Percentiles rank a stretch among this genome's conserved stretches.
Evolutionary conservation across 805 yeast species (phyloP).

Genomic region (Cyberlindnera meyerae): DNA sequence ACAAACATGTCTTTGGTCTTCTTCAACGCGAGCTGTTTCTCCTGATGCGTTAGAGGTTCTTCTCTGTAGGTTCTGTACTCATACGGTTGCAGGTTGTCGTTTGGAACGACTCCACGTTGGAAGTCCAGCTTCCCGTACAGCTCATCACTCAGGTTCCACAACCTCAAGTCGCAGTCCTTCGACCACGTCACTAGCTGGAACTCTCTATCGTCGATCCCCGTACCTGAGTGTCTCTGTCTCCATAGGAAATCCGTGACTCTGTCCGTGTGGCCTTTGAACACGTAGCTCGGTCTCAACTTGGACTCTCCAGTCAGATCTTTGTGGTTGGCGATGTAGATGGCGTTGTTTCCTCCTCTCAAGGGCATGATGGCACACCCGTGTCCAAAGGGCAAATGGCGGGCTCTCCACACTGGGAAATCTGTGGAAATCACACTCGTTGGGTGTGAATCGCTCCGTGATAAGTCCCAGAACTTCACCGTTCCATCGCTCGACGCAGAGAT

Average conservation of each 20-base stretch:
- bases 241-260: conserved; percentile 86
- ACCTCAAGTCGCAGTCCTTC: conserved; percentile 73
- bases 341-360: conserved; percentile 70
- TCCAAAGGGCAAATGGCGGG: conserved; percentile 87
- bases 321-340: conserved; percentile 33
- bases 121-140: conserved; percentile 44
- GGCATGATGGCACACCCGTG: conserved; percentile 88
- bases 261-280: conserved; percentile 77
- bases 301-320: conserved; percentile 27
- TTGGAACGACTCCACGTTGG: conserved; percentile 30
- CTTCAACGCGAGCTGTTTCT: conserved; percentile 31
- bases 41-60: conserved; percentile 37
- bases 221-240: conserved; percentile 57
- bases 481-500: conserved; percentile 85
- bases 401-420: conserved; percentile 83
- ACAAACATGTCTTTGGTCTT: conserved; percentile 36
- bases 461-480: conserved; percentile 80
- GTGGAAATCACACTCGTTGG: conserved; percentile 62
- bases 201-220: conserved; percentile 61
- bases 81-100: conserved; percentile 32
- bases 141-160: conserved; percentile 66
- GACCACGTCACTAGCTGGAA: conserved; percentile 95
- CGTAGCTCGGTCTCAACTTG: conserved; percentile 46
- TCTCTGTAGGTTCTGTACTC: conserved; percentile 45
- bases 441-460: conserved; percentile 33